Percentiles rank a stretch among this genome's conserved stretches.
phyloP scores from a whole-genome alignment of 352 stramenopile genomes.

The Phytophthora lateralis region DNA sequence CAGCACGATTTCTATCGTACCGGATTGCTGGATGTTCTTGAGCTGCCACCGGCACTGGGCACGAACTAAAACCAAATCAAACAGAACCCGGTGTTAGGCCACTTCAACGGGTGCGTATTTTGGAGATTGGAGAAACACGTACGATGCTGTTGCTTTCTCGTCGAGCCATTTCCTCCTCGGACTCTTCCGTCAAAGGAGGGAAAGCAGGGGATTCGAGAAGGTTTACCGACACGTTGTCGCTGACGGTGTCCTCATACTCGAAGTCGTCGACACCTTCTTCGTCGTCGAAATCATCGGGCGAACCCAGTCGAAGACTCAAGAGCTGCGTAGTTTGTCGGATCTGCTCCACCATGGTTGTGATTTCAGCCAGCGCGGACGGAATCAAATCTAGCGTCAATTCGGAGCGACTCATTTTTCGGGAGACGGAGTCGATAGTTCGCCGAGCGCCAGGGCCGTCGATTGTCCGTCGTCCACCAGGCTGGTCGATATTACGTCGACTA shows the following conservation, averaged over 20 bases:
- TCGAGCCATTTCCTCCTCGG: slow-evolving; percentile 64
- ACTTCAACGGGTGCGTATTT: background rate
- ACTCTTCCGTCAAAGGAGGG: slow-evolving; percentile 55
- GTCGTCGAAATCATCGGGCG: slow-evolving; percentile 41
- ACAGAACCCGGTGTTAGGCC: slow-evolving; percentile 2
- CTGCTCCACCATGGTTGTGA: slow-evolving; percentile 72
- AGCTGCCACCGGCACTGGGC: slow-evolving; percentile 8
- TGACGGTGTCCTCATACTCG: slow-evolving; percentile 41
- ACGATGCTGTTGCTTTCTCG: slow-evolving; percentile 64
- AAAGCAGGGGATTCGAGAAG: slow-evolving; percentile 21
- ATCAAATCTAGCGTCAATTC: slow-evolving; percentile 63
- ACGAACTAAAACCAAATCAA: slow-evolving; percentile 27
- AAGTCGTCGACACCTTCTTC: slow-evolving; percentile 59
- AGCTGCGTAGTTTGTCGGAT: slow-evolving; percentile 71
- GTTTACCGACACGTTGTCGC: slow-evolving; percentile 16
- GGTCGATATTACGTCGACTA: slow-evolving; percentile 25
- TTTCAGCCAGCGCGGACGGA: slow-evolving; percentile 61
- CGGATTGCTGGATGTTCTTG: slow-evolving; percentile 15
- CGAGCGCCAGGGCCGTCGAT: slow-evolving; percentile 8
- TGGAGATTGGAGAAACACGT: background rate
- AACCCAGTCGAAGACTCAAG: slow-evolving; percentile 49
- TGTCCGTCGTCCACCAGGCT: background rate
- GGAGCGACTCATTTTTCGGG: slow-evolving; percentile 55
- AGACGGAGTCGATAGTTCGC: slow-evolving; percentile 41
- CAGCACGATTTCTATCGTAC: slow-evolving; percentile 6